Percentiles rank a stretch among this genome's conserved stretches.
These are phyloP conservation scores for Naegleria fowleri DNA, from an alignment of 208 protist genomes.

Conservation along the genomic window DNA sequence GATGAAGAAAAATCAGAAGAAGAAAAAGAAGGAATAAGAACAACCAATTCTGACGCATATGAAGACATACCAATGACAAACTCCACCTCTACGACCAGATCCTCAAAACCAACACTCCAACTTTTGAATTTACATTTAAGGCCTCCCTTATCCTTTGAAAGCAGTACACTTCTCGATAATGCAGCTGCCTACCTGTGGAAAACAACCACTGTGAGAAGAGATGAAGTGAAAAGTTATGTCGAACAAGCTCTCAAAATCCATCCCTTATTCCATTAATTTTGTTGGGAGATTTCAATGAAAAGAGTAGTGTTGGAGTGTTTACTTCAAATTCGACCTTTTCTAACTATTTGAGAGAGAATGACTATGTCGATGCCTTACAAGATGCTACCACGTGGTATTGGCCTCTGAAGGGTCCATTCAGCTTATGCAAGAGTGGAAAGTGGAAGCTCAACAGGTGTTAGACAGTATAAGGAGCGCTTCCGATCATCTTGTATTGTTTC, in stretches of 20 bases:
- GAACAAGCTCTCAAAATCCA: background rate
- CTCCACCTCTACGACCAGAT: too few relatives aligned
- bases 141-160: background rate
- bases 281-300: background rate
- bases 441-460: background rate
- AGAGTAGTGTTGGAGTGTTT: background rate
- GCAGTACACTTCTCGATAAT: background rate
- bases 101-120: background rate
- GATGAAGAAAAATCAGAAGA: too few relatives aligned
- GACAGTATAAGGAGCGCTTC: background rate
- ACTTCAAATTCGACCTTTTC: background rate
- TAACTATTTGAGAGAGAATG: background rate
- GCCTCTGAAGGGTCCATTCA: background rate
- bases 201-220: background rate
- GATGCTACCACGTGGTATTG: background rate
- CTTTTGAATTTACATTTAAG: background rate
- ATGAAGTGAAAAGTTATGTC: background rate
- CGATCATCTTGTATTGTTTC: background rate
- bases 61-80: too few relatives aligned
- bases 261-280: background rate
- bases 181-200: background rate
- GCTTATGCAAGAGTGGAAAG: background rate
- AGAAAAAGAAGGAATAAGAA: too few relatives aligned
- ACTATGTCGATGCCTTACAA: background rate
- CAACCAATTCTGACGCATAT: too few relatives aligned